Conservation (phyloP, 164 flowering plant species). For the Chloranthus sessilifolius region DNA sequence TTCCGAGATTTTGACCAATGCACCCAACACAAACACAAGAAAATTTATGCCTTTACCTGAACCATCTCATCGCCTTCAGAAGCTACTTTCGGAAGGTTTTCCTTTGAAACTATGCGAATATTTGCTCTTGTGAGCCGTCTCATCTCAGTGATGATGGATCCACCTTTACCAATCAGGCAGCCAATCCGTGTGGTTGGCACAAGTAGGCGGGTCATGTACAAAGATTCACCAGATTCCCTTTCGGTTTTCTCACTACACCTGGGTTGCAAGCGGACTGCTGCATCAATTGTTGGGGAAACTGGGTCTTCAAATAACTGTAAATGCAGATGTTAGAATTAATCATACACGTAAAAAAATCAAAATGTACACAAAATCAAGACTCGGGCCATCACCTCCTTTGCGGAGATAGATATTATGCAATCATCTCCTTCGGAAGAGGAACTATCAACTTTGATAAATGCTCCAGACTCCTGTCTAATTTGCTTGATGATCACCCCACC, state of each 20-base stretch:
- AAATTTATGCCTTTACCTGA: slow-evolving; percentile 43
- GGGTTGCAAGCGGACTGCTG: slow-evolving; percentile 86
- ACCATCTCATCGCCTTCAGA: slow-evolving; percentile 95
- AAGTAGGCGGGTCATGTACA: slow-evolving; percentile 74
- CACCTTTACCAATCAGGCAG: slow-evolving; percentile 95
- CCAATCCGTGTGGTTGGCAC: slow-evolving; percentile 90
- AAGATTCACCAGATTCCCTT: slow-evolving; percentile 73
- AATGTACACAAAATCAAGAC: neutral
- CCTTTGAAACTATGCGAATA: slow-evolving; percentile 86
- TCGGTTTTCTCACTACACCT: slow-evolving; percentile 86
- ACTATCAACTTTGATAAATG: slow-evolving; percentile 81
- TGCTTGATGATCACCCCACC: slow-evolving; percentile 86
- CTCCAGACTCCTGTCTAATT: slow-evolving; percentile 87
- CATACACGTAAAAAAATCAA: neutral
- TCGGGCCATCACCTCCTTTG: slow-evolving; percentile 89
- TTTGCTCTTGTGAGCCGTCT: slow-evolving; percentile 80
- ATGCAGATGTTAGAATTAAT: slow-evolving; percentile 9
- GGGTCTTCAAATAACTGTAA: slow-evolving; percentile 74
- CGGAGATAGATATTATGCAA: slow-evolving; percentile 66
- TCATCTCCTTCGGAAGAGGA: slow-evolving; percentile 70
- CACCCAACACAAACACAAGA: slow-evolving; percentile 1
- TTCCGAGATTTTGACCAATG: no score
- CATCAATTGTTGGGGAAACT: slow-evolving; percentile 76
- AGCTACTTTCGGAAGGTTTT: slow-evolving; percentile 85
- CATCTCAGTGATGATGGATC: slow-evolving; percentile 83